Conservation (phyloP, 2,329 filamentous ascomycete species). For the Xylariomycetidae sp. region DNA sequence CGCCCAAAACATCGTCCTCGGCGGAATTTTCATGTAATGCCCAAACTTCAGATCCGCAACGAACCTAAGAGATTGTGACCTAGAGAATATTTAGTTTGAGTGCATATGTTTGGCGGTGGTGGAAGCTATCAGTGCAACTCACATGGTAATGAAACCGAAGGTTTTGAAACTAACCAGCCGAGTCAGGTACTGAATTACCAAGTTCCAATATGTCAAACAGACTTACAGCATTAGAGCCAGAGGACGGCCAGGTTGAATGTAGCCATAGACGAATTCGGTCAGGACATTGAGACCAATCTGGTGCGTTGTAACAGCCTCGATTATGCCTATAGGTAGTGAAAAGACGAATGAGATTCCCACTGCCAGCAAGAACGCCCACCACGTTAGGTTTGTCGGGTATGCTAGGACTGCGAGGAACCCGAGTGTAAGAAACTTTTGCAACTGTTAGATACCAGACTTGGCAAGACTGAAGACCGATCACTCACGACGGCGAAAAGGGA, state of each 20-base stretch:
- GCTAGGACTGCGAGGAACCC: constrained; percentile 51
- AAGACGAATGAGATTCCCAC: constrained; percentile 61
- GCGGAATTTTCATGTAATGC: constrained; percentile 70
- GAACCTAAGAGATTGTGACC: constrained; percentile 59
- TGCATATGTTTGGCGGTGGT: too few species aligned
- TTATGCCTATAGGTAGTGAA: constrained; percentile 63
- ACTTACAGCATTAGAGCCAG: constrained; percentile 67
- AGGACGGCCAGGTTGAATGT: constrained; percentile 68
- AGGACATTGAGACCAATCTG: constrained; percentile 70
- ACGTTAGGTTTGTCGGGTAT: constrained; percentile 63
- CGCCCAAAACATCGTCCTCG: constrained; percentile 43
- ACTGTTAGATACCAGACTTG: constrained; percentile 5
- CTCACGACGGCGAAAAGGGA: constrained; percentile 50
- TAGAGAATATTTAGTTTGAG: too few species aligned
- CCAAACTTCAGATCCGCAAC: constrained; percentile 64
- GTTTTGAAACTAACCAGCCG: constrained; percentile 58
- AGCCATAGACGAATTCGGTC: constrained; percentile 70
- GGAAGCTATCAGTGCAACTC: too few species aligned
- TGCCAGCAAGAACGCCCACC: constrained; percentile 69
- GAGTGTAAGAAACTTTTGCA: constrained; percentile 45
- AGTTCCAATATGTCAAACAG: too few species aligned
- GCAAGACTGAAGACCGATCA: constrained; percentile 5
- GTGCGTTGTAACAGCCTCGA: constrained; percentile 66
- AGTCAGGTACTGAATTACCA: too few species aligned
- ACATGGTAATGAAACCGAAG: constrained; percentile 59